Base-by-base conservation (phyloP, 805 yeast species). In the Lipomyces orientalis region DNA sequence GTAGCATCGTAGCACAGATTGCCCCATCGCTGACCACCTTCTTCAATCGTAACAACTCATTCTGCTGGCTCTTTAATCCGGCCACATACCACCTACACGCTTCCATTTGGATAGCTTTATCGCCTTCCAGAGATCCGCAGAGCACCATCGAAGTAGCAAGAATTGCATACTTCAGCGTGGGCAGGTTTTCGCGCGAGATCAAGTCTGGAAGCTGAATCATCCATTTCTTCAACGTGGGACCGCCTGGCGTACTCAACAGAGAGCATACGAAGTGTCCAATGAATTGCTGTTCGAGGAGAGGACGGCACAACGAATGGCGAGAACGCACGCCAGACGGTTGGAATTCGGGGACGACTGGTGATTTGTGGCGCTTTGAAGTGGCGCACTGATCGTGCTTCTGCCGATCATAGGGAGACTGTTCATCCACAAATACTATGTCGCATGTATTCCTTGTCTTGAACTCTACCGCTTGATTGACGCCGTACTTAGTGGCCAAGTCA, bases 61-160 rank as follows among this genome's bases (percentile, higher is more conserved):
- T 19, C 55, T 51, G 29, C 55, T 51, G 55, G 55, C 55, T 51
- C 55, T 51, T 12, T 51, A 51, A 22, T 12, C 55, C 55, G 8
- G 55, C 55, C 55, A 51, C 55, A 29, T 51, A 51, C 55, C 55
- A 51, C 55, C 31, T 51, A 51, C 55, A 51, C 29, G 55, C 55
- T 51, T 51, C 55, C 55, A 51, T 51, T 51, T 51, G 55, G 4
- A 51, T 51, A 51, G 55, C 55, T 51, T 19, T 51, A 2, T 51
- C 55, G 7, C 55, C 55, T 2, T 7, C 31, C 3, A 51, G 31
- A 19, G 31, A 51, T 19, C 55, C 55, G 55, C 55, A 51, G 55
- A 51, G 55, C 55, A 51, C 55, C 55, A 51, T 51, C 55, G 55
- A 51, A 22, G 55, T 31, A 51, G 55, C 55, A 31, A 7, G 55